A percentile compares a stretch with the other conserved stretches of the same genome.
phyloP scores from a whole-genome alignment of 2,329 filamentous ascomycete genomes.

The Cercospora sesami region DNA sequence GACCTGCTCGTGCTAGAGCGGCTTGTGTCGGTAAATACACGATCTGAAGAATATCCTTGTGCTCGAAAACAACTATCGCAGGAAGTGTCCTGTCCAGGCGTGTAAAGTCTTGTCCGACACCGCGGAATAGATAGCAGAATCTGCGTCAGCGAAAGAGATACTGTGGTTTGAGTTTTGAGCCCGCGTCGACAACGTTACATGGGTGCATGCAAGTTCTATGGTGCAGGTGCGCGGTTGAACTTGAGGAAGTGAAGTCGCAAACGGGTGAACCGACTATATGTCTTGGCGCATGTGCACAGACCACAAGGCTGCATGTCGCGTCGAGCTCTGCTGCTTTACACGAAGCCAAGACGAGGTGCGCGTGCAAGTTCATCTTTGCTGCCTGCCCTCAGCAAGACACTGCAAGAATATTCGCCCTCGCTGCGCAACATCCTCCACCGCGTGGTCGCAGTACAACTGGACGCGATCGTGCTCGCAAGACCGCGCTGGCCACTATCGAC shows the following conservation, averaged over 20 bases:
- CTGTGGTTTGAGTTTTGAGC: neutral
- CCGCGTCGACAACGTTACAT: neutral
- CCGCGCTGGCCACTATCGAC: neutral
- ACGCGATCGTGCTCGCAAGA: neutral
- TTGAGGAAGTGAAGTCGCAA: neutral
- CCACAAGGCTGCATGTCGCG: neutral
- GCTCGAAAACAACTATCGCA: neutral
- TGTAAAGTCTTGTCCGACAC: neutral
- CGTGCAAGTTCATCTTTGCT: neutral
- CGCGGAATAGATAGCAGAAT: neutral
- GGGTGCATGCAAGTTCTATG: neutral
- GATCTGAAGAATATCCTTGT: neutral
- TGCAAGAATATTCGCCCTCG: neutral
- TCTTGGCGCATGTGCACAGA: neutral
- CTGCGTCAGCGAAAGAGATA: neutral
- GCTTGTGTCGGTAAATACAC: neutral
- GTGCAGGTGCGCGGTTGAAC: neutral
- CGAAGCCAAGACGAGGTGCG: neutral
- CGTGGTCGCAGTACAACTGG: neutral
- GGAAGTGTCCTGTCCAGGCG: neutral
- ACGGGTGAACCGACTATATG: neutral
- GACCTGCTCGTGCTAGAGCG: neutral
- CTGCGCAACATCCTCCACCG: neutral
- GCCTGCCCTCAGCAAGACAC: neutral
- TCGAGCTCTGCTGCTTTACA: conserved; percentile 7